phyloP scores from a whole-genome alignment of 2,329 filamentous ascomycete species.

The Phyllosticta capitalensis region DNA sequence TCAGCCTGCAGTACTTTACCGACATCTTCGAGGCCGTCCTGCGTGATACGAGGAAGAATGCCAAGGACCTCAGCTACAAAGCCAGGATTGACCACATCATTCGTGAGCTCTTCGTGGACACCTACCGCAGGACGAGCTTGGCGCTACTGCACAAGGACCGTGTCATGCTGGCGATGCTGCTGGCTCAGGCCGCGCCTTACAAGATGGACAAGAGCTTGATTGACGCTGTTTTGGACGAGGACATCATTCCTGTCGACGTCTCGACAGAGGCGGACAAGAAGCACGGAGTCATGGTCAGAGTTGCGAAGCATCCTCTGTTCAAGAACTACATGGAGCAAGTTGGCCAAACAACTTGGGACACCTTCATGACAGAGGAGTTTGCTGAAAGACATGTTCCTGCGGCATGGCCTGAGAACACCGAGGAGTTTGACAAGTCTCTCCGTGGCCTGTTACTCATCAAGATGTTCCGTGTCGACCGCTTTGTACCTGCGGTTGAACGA shows the following conservation, averaged over 20 bases:
- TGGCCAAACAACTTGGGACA: slow-evolving; percentile 59
- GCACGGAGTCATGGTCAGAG: slow-evolving; percentile 59
- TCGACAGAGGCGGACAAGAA: slow-evolving; percentile 57
- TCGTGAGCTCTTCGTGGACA: slow-evolving; percentile 79
- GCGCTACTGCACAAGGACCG: slow-evolving; percentile 89
- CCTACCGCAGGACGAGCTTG: slow-evolving; percentile 88
- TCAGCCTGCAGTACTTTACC: slow-evolving; percentile 95
- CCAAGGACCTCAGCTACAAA: slow-evolving; percentile 63
- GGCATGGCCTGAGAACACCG: slow-evolving; percentile 58
- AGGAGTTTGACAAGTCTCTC: slow-evolving; percentile 65
- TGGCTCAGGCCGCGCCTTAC: slow-evolving; percentile 92
- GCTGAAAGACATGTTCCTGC: slow-evolving; percentile 76
- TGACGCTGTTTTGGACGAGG: slow-evolving; percentile 74
- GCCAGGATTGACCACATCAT: slow-evolving; percentile 82
- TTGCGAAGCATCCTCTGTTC: slow-evolving; percentile 61
- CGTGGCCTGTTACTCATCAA: slow-evolving; percentile 84
- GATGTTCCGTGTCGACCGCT: slow-evolving; percentile 87
- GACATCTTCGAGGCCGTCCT: slow-evolving; percentile 95
- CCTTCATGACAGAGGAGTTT: slow-evolving; percentile 75
- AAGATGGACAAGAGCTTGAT: slow-evolving; percentile 87
- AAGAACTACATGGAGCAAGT: slow-evolving; percentile 61
- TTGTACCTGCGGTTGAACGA: slow-evolving; percentile 85
- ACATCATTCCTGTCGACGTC: slow-evolving; percentile 66
- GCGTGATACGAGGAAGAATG: slow-evolving; percentile 65
- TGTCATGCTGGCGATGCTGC: slow-evolving; percentile 86